Evolutionary conservation across 1,139 yeast genomes (phyloP).

Genomic region (Debaryomycetaceae sp.): DNA sequence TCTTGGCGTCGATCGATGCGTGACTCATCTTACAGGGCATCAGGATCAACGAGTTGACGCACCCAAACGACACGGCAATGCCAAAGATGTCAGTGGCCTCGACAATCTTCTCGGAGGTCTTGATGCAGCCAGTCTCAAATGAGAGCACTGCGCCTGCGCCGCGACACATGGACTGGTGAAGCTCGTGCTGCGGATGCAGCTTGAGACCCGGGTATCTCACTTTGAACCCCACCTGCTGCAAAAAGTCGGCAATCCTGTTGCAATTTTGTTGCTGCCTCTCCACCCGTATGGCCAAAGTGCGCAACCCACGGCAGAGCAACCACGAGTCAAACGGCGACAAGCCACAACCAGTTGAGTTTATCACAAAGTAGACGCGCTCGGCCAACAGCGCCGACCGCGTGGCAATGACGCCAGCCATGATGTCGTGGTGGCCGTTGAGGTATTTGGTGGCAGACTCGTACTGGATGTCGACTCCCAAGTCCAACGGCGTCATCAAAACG

Average conservation of each 20-base stretch:
- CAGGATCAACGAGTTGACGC: conserved; percentile 85
- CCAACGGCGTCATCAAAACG: conserved; percentile 75
- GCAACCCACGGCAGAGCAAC: conserved; percentile 81
- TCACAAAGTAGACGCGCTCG: conserved; percentile 65
- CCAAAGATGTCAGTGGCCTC: conserved; percentile 76
- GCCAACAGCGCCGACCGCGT: conserved; percentile 61
- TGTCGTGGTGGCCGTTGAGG: conserved; percentile 89
- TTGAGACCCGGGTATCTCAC: conserved; percentile 84
- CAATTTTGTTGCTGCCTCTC: conserved; percentile 87
- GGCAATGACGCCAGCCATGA: conserved; percentile 91
- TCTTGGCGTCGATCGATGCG: conserved; percentile 88
- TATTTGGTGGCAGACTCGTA: conserved; percentile 93
- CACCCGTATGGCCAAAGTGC: conserved; percentile 77
- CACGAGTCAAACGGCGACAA: conserved; percentile 88
- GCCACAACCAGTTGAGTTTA: conserved; percentile 89
- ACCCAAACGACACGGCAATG: conserved; percentile 90
- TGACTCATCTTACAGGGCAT: conserved; percentile 96
- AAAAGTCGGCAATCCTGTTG: conserved; percentile 65
- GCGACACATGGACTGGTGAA: conserved; percentile 71
- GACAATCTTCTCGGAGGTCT: conserved; percentile 66
- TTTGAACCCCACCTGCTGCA: conserved; percentile 55
- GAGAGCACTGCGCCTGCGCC: conserved; percentile 91
- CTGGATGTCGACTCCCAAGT: conserved; percentile 82
- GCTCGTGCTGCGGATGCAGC: conserved; percentile 74
- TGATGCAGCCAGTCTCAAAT: conserved; percentile 78